phyloP scores from a whole-genome alignment of 139 green algal genomes.

The Ettlia oleoabundans region DNA sequence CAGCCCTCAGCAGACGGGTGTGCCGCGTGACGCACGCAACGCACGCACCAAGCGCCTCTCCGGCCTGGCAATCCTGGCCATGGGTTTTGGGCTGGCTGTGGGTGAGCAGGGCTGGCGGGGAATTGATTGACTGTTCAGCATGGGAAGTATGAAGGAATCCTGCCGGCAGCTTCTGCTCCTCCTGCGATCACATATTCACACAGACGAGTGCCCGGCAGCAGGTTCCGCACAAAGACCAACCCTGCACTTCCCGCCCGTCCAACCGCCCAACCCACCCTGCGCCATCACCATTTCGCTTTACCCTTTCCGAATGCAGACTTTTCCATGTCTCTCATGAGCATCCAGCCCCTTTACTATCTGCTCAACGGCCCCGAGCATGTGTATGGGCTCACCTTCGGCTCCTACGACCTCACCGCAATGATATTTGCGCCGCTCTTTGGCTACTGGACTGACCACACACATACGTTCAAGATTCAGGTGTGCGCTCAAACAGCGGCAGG shows the following conservation, averaged over 20 bases:
- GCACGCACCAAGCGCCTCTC: constrained; percentile 2
- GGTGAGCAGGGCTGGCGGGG: no score
- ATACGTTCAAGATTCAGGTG: constrained; percentile 41
- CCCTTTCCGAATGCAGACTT: no score
- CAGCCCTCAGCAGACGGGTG: not conserved
- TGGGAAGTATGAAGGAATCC: no score
- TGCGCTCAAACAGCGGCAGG: no score
- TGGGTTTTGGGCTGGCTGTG: constrained; percentile 36
- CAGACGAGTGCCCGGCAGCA: no score
- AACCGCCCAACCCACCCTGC: no score
- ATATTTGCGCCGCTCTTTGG: constrained; percentile 37
- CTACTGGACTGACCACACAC: constrained; percentile 19
- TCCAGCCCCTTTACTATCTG: constrained; percentile 27
- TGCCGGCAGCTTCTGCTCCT: no score
- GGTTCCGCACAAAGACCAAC: no score
- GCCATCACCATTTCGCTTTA: no score
- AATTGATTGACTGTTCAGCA: no score
- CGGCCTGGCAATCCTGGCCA: constrained; percentile 18
- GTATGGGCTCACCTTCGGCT: constrained; percentile 32
- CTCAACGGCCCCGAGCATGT: not conserved
- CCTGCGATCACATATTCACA: no score
- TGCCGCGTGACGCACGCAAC: constrained; percentile 9
- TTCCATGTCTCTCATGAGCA: constrained; percentile 12
- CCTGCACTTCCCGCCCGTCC: no score
- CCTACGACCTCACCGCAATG: constrained; percentile 38